A percentile compares a stretch with the other conserved stretches of the same genome.
Evolutionary conservation across 345 rosid species (phyloP).

Genomic region (Citrus trifoliata): DNA sequence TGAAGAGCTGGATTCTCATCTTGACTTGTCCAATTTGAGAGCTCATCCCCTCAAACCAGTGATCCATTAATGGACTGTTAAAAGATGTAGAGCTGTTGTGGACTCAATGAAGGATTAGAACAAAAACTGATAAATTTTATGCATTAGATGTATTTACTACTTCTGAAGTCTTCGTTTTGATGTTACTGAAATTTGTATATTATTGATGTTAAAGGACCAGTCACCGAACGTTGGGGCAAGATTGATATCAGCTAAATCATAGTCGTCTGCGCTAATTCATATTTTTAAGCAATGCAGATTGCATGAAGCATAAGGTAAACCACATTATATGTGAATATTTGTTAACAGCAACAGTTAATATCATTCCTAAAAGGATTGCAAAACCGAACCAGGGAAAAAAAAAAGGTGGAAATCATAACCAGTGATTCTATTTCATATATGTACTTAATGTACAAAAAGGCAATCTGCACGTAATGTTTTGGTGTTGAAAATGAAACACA

Average conservation of each 20-base stretch:
- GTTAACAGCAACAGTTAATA: no score
- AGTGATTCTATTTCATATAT: background rate
- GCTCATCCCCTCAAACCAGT: conserved; percentile 98
- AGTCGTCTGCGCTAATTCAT: background rate
- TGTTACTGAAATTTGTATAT: background rate
- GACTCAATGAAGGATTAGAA: background rate
- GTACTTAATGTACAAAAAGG: no score
- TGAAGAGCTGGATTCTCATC: conserved; percentile 77
- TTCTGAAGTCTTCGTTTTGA: background rate
- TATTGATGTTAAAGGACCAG: background rate
- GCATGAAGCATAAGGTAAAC: background rate
- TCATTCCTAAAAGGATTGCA: no score
- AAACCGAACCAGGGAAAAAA: no score
- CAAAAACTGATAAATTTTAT: background rate
- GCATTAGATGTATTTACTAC: background rate
- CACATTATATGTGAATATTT: no score
- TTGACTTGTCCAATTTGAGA: conserved; percentile 76
- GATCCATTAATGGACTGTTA: conserved; percentile 47
- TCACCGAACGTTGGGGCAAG: background rate
- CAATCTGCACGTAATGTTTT: background rate
- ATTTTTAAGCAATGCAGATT: background rate
- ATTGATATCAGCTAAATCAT: background rate
- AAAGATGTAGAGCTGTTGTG: background rate
- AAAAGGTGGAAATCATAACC: background rate
- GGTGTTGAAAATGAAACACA: background rate